Evolutionary conservation across 768 basidiomycete species (phyloP).

Genomic region (Boletus edulis): DNA sequence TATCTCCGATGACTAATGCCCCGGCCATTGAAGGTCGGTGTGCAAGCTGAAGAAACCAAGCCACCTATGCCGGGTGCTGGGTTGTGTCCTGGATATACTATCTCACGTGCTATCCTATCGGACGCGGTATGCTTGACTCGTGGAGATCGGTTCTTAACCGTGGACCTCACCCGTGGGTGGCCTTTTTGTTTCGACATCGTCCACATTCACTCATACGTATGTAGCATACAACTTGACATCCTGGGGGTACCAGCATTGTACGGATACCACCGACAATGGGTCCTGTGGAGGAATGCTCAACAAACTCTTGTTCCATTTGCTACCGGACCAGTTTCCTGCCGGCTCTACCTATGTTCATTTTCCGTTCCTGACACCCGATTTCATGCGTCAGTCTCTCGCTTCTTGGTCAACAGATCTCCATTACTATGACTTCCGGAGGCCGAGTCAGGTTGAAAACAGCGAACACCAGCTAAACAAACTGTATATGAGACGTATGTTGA

Average conservation of each 20-base stretch:
- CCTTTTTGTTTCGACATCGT: background rate
- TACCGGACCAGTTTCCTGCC: slow-evolving; percentile 66
- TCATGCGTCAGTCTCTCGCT: slow-evolving; percentile 42
- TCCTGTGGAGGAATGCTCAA: slow-evolving; percentile 76
- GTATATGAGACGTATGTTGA: slow-evolving; percentile 18
- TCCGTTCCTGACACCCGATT: slow-evolving; percentile 68
- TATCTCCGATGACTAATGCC: background rate
- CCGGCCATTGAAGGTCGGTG: slow-evolving; percentile 43
- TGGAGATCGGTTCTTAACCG: slow-evolving; percentile 78
- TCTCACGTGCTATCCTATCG: slow-evolving; percentile 79
- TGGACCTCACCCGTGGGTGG: slow-evolving; percentile 69
- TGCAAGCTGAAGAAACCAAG: slow-evolving; percentile 75
- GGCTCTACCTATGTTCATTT: slow-evolving; percentile 74
- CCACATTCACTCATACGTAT: slow-evolving; percentile 2
- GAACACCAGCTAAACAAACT: background rate
- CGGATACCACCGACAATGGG: slow-evolving; percentile 60
- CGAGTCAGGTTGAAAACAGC: slow-evolving; percentile 20
- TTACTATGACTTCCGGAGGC: slow-evolving; percentile 62
- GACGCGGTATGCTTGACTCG: slow-evolving; percentile 75
- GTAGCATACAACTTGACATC: slow-evolving; percentile 70
- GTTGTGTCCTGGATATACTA: slow-evolving; percentile 79
- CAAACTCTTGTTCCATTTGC: slow-evolving; percentile 66
- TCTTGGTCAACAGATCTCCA: slow-evolving; percentile 30
- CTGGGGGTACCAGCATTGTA: slow-evolving; percentile 78
- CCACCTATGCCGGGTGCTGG: slow-evolving; percentile 64